Conservation (phyloP, 1,139 yeast species). For the Barnettozyma hawaiiensis region DNA sequence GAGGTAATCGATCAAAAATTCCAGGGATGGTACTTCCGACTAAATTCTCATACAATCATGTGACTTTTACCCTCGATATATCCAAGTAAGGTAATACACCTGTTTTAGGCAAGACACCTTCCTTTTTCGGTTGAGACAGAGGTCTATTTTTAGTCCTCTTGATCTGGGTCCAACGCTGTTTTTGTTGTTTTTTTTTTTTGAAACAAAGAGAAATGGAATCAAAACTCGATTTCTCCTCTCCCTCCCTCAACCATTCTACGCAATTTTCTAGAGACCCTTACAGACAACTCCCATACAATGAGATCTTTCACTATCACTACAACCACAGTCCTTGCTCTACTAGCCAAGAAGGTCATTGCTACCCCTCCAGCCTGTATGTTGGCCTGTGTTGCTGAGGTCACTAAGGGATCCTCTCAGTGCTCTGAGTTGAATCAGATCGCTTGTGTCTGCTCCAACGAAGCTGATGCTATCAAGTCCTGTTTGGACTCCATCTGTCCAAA, state of each 20-base stretch:
- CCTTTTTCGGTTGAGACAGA: neutral
- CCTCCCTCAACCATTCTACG: neutral
- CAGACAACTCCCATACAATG: constrained; percentile 22
- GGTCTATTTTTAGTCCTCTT: neutral
- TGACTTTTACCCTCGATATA: neutral
- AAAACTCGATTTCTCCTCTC: neutral
- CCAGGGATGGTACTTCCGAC: too few relatives aligned
- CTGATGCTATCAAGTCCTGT: constrained; percentile 48
- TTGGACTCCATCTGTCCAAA: constrained; percentile 60
- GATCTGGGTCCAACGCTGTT: neutral
- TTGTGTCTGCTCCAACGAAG: constrained; percentile 58
- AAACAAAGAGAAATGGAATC: neutral
- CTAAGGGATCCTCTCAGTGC: constrained; percentile 48
- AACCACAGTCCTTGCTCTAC: constrained; percentile 39
- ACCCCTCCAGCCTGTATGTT: constrained; percentile 87
- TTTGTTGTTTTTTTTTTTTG: too few relatives aligned
- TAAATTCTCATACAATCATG: neutral
- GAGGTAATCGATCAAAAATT: too few relatives aligned
- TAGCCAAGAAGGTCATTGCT: constrained; percentile 49
- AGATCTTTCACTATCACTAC: constrained; percentile 34
- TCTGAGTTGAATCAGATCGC: constrained; percentile 51
- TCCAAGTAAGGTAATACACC: neutral
- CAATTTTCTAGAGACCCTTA: neutral
- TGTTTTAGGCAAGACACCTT: neutral
- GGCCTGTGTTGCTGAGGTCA: constrained; percentile 77